These are phyloP conservation scores for Exophiala dermatitidis DNA, from an alignment of 2,329 filamentous ascomycete species.

Conservation along the genomic window DNA sequence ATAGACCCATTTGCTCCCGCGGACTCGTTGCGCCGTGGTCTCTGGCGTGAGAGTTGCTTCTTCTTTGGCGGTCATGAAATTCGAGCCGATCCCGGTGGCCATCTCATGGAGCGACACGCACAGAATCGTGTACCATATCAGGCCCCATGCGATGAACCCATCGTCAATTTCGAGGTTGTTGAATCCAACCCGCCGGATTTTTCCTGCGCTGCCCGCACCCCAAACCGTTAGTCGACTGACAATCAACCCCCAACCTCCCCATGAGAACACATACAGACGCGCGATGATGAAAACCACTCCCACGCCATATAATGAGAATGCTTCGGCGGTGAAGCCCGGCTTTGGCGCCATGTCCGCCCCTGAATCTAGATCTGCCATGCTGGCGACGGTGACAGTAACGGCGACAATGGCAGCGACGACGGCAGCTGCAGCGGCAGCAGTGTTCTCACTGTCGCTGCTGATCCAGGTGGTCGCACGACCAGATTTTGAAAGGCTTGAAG, in stretches of 20 bases:
- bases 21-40: slow-evolving; percentile 38
- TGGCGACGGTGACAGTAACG: background rate
- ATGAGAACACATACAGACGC: slow-evolving; percentile 32
- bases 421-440: too few species aligned
- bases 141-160: slow-evolving; percentile 48
- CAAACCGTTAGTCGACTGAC: background rate
- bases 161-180: slow-evolving; percentile 50
- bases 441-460: too few species aligned
- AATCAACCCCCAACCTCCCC: background rate
- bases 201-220: slow-evolving; percentile 31
- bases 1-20: slow-evolving; percentile 56
- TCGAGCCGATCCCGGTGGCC: slow-evolving; percentile 50
- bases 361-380: background rate
- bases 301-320: slow-evolving; percentile 38
- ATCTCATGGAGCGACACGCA: slow-evolving; percentile 50
- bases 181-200: slow-evolving; percentile 40
- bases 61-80: slow-evolving; percentile 50
- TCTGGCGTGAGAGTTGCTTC: slow-evolving; percentile 40
- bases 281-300: slow-evolving; percentile 34
- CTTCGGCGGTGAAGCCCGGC: slow-evolving; percentile 21
- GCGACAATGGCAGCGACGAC: too few species aligned
- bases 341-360: slow-evolving; percentile 1
- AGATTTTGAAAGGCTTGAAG: too few species aligned
- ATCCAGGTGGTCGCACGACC: too few species aligned
- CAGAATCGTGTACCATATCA: slow-evolving; percentile 51